Conservation (phyloP, 2,329 filamentous ascomycete species). For the Botrytis hyacinthi region DNA sequence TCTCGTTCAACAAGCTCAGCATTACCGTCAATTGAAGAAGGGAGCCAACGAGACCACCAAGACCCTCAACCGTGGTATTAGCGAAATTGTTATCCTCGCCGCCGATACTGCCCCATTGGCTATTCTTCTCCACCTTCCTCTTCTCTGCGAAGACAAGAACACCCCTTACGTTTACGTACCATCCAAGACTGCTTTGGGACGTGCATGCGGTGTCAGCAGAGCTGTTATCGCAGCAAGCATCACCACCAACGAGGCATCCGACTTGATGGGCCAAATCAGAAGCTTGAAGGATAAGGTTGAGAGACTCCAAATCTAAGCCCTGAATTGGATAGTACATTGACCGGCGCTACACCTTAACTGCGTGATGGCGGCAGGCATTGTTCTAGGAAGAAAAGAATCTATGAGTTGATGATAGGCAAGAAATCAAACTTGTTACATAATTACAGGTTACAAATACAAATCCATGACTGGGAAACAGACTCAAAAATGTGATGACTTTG, state of each 20-base stretch:
- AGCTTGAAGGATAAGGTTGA: constrained; percentile 93
- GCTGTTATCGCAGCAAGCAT: constrained; percentile 85
- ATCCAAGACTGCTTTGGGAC: constrained; percentile 79
- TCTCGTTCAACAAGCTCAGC: constrained; percentile 58
- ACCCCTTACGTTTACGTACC: constrained; percentile 71
- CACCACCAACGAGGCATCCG: constrained; percentile 87
- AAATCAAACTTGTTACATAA: background rate
- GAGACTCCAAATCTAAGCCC: constrained; percentile 80
- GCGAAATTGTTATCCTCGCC: constrained; percentile 84
- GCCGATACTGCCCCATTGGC: constrained; percentile 85
- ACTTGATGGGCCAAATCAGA: constrained; percentile 84
- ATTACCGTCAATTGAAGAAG: constrained; percentile 80
- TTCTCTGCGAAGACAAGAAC: constrained; percentile 82
- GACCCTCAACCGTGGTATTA: constrained; percentile 85
- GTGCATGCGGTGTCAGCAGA: constrained; percentile 85
- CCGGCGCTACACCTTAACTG: constrained; percentile 20
- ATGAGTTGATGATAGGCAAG: background rate
- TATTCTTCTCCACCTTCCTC: constrained; percentile 84
- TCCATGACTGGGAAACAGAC: constrained; percentile 4
- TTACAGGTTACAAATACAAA: constrained; percentile 9
- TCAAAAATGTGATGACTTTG: background rate
- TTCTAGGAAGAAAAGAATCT: background rate
- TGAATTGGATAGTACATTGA: background rate
- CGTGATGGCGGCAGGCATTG: constrained; percentile 10
- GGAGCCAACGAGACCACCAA: constrained; percentile 86